phyloP scores from a whole-genome alignment of 2,329 filamentous ascomycete species.

The Pestalotiopsis sp. region DNA sequence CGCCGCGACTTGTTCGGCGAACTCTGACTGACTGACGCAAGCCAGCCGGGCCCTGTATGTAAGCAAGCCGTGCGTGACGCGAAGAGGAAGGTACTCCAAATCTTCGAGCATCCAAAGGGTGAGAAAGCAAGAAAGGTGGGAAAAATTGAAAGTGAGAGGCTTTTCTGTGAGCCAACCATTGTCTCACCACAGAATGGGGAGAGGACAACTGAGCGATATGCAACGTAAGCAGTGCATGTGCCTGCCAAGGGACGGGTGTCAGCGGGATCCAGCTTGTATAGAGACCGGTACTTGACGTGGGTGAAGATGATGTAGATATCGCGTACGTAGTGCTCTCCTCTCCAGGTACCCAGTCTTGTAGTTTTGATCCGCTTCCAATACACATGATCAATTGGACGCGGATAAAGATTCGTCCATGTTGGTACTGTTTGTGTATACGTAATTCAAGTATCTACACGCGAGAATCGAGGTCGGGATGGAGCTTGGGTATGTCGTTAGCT shows the following conservation, averaged over 20 bases:
- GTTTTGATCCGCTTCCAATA: no score
- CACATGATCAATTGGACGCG: no score
- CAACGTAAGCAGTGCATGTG: constrained; percentile 4
- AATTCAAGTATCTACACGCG: no score
- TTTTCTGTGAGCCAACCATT: not conserved
- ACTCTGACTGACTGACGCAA: not conserved
- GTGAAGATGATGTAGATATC: not conserved
- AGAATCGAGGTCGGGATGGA: no score
- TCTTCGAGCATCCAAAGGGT: not conserved
- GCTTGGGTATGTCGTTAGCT: no score
- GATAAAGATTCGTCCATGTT: no score
- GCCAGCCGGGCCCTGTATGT: not conserved
- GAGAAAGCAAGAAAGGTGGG: not conserved
- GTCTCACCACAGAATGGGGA: not conserved
- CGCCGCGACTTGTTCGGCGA: not conserved
- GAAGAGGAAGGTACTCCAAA: not conserved
- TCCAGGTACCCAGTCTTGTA: no score
- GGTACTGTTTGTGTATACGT: no score
- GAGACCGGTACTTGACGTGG: not conserved
- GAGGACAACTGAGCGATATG: not conserved
- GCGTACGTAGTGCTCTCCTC: not conserved
- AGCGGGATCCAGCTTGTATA: not conserved
- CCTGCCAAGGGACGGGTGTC: not conserved
- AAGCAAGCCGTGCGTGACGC: not conserved
- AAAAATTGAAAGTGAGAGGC: not conserved